phyloP scores from a whole-genome alignment of 768 basidiomycete species.

The Cantharellus anzutake region DNA sequence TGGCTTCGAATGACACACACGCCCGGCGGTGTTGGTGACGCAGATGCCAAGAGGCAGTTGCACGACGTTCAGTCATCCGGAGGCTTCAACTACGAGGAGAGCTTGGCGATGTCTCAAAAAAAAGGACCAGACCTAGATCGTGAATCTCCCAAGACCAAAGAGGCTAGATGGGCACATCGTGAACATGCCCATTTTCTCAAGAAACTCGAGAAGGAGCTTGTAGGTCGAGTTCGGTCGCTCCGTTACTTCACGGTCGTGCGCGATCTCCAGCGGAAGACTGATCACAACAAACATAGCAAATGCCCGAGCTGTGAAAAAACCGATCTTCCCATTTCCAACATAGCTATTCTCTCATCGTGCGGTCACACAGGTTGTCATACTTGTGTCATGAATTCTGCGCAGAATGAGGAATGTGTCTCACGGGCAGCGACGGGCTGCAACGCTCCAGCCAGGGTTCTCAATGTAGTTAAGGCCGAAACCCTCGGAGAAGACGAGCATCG shows the following conservation, averaged over 20 bases:
- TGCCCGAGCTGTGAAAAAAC: slow-evolving; percentile 45
- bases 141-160: slow-evolving; percentile 3
- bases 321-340: slow-evolving; percentile 39
- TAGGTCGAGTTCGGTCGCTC: slow-evolving; percentile 73
- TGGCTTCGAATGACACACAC: slow-evolving; percentile 49
- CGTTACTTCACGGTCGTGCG: slow-evolving; percentile 87
- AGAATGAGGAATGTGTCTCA: slow-evolving; percentile 66
- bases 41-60: slow-evolving; percentile 49
- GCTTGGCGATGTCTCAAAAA: background rate
- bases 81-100: slow-evolving; percentile 10
- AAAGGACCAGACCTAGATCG: background rate
- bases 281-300: slow-evolving; percentile 19
- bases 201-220: slow-evolving; percentile 68
- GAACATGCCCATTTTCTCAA: slow-evolving; percentile 78
- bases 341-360: slow-evolving; percentile 79
- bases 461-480: slow-evolving; percentile 63
- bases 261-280: slow-evolving; percentile 45
- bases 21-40: slow-evolving; percentile 51
- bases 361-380: slow-evolving; percentile 71
- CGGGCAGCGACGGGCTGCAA: slow-evolving; percentile 48
- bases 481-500: slow-evolving; percentile 65
- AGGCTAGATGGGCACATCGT: slow-evolving; percentile 55
- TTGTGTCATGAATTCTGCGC: slow-evolving; percentile 56
- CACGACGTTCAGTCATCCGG: slow-evolving; percentile 38
- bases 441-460: slow-evolving; percentile 62